Evolutionary conservation across 2,329 filamentous ascomycete species (phyloP).

Genomic region (Anisogramma anomala): DNA sequence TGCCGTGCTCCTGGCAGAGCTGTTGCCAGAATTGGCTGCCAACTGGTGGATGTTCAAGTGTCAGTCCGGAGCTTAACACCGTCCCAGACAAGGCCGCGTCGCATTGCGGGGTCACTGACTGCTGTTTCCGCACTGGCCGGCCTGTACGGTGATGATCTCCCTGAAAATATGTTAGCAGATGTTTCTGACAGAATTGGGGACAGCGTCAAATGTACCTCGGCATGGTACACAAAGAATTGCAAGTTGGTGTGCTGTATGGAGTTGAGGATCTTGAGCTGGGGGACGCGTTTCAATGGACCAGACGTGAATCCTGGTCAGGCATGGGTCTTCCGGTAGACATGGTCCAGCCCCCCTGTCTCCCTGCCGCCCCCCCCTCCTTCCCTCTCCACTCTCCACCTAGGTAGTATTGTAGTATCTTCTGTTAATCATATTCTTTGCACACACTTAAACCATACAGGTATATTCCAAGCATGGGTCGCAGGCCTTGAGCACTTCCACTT

Average conservation of each 20-base stretch:
- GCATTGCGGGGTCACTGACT: slow-evolving; percentile 47
- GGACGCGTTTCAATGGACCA: too few relatives aligned
- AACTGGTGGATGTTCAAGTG: slow-evolving; percentile 46
- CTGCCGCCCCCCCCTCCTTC: too few relatives aligned
- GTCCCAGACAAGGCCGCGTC: slow-evolving; percentile 16
- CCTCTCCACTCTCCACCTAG: too few relatives aligned
- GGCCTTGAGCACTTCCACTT: too few relatives aligned
- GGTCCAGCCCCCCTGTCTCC: too few relatives aligned
- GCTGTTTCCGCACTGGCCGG: slow-evolving; percentile 98
- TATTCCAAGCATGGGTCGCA: too few relatives aligned
- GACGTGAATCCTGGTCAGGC: too few relatives aligned
- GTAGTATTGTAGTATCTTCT: too few relatives aligned
- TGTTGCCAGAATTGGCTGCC: slow-evolving; percentile 99
- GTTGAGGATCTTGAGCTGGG: background rate
- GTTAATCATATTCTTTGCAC: too few relatives aligned
- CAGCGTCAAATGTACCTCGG: slow-evolving; percentile 21
- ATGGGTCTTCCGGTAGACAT: too few relatives aligned
- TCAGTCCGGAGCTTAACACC: background rate
- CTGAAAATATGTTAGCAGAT: slow-evolving; percentile 33
- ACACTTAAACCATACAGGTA: too few relatives aligned
- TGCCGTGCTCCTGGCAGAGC: slow-evolving; percentile 93
- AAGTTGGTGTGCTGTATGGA: background rate
- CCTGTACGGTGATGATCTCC: slow-evolving; percentile 98
- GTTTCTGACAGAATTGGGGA: background rate
- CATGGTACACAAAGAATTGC: slow-evolving; percentile 18